Base-by-base conservation (phyloP, 2,329 filamentous ascomycete species). In the Scleromitrula shiraiana region DNA sequence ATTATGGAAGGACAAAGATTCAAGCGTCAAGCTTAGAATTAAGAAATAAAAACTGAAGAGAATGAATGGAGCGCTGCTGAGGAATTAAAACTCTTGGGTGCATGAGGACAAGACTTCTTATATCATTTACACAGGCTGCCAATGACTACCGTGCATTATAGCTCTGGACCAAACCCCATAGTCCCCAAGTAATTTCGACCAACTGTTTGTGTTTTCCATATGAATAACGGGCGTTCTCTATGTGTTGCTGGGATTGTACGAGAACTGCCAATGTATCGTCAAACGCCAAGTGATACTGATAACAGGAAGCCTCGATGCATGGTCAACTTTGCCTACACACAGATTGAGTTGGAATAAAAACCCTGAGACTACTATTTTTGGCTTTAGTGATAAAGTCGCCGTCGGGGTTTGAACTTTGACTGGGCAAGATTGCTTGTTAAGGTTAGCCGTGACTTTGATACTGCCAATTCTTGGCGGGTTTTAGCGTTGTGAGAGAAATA, bases 101-200 rank as follows among this genome's bases (percentile, higher is more conserved):
- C 43, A 46, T 46, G 43, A 46, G 43, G 24, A 46, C 35, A 46
- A 46, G 43, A 46, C 23, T 15, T 43, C 43, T 46, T 46, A 46
- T 46, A 46, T 46, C 43, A 46, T 39, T 24, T 27, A 29, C 14
- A 39, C 24, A 23, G 5, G 22, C 17, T 39, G 43, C 43, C 33
- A 46, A 39, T 46, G 30, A 38, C 6, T 27, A 9, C 35, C 24
- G 43, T 40, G 43, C 43, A 17, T 22, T 40, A n/a, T 40, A 46
- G 43, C 17, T 40, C 35, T 39, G 35, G 43, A 7, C 32, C 24
- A 30, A 24, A n/a, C 43, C 22, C 24, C 43, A 46, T 23, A 17
- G 42, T 20, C 24, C 22, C 23, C 17, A 29, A 38, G 12, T 39
- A 32, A 15, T 17, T 30, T 19, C 20, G 4, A 9, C 19, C 43